Evolutionary conservation across 345 rosid species (phyloP).

Genomic region (Acer yangbiense): DNA sequence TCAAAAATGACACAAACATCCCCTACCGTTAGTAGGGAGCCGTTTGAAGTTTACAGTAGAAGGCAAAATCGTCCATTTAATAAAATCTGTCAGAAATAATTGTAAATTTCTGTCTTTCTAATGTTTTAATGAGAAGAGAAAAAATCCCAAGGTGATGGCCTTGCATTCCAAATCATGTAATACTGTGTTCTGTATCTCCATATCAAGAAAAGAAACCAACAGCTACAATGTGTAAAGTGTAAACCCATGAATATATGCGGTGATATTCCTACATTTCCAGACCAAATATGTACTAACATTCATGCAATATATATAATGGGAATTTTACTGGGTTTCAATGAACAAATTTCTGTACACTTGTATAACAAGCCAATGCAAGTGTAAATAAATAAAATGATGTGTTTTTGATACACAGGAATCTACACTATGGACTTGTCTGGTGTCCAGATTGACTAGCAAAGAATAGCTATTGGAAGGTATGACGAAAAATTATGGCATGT

Average conservation of each 20-base stretch:
- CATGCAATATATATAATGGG: not conserved
- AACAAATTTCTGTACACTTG: not conserved
- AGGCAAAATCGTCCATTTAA: no score
- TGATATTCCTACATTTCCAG: not conserved
- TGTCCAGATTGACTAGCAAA: slow-evolving; percentile 3
- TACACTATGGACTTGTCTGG: not conserved
- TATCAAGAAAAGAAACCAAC: not conserved
- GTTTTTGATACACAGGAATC: not conserved
- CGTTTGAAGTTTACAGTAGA: no score
- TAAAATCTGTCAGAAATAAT: not conserved
- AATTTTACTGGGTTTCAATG: not conserved
- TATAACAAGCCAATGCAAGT: not conserved
- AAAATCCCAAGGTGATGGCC: not conserved
- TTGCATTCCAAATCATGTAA: not conserved
- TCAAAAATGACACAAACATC: no score
- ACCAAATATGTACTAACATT: not conserved
- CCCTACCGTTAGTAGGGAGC: no score
- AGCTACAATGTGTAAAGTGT: not conserved
- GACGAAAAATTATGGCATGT: not conserved
- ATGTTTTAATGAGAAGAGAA: not conserved
- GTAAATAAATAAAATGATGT: not conserved
- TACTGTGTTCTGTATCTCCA: not conserved
- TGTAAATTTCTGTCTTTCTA: not conserved
- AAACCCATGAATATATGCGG: not conserved
- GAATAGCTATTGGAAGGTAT: no score